Base-by-base conservation (phyloP, 345 rosid genomes). In the Mangifera indica region DNA sequence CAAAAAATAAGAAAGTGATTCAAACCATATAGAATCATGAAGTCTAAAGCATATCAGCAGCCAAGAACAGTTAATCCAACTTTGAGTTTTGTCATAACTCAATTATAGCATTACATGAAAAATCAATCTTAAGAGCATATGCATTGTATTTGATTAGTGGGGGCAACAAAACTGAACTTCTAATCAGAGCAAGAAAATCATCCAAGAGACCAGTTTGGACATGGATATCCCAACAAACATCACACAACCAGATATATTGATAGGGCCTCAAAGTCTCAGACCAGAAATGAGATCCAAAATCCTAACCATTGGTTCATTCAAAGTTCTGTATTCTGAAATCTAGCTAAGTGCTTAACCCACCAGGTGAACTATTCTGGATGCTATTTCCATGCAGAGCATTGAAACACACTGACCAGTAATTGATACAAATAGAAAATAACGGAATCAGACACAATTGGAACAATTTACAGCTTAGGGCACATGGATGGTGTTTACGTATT, bases 401-500 rank as follows among this genome's bases (percentile, higher is more conserved):
- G 40, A 20, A 54, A 32, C n/a, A 44, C 25, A 5, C 37, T 5
- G 20, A 75, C 51, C 24, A 76, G 17, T 29, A 40, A 54, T 18
- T 21, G 63, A 15, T 60, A 42, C 32, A 37, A 55, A 40, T 22
- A 9, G 37, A 24, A 57, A 62, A 7, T 57, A 29, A 10, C 26
- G 18, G 3, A 58, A 58, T 44, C 29, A 44, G 73, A 58, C 56
- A 69, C 5, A 17, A n/a, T 44, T 70, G 44, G 46, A 45, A 58
- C 56, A 22, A 58, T n/a, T 37, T 37, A 8, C 5, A 8, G 42
- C 42, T 37, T 45, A 58, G 26, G 32, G 18, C 44, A 26, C 7
- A 32, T 25, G 29, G 29, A 70, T 60, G 44, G 46, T 59, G 29
- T 26, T 45, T 57, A 58, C 15, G 5, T 22, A 66, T 25, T 54